Base-by-base conservation (phyloP, 208 protist genomes). In the Trypanosoma boissoni region DNA sequence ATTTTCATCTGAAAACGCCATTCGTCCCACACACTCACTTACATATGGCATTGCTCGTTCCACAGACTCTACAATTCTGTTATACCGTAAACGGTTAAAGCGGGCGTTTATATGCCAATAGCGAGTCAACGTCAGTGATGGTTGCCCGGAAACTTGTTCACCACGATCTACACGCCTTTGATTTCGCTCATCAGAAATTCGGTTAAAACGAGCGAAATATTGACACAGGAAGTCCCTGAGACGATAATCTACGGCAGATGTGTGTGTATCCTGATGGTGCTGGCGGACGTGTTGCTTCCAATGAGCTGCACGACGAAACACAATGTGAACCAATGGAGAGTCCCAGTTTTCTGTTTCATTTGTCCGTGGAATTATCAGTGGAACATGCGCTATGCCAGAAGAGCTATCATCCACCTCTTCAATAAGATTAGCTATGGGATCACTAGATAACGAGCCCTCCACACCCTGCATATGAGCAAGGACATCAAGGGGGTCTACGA, bases 51-150 rank as follows among this genome's bases (percentile, higher is more conserved):
- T 73, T 0, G 76, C 78, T n/a, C 48, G 53, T 61, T 88, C 78
- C 14, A 74, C 58, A 4, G 70, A 67, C 12, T 86, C 82, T 6
- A 95, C 85, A 18, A 95, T 58, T 21, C 88, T 63, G 60, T 95
- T 95, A 72, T 92, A 95, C 3, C 88, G 85, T 12, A 92, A 59
- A 3, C 77, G 67, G 58, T 95, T 95, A 60, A 90, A 95, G 16
- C 83, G 70, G 1, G 83, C 86, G 57, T 88, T 81, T 0, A 89
- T 46, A 36, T 81, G 60, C 83, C 85, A 95, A 52, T 95, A 95
- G 6, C 83, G 78, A 45, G 84, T 66, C 14, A 83, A 70, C 2
- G 85, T 88, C 16, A 89, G 51, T 9, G 74, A 43, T 20, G 55
- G 49, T 12, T 56, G 54, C 48, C 57, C 56, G 10, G 12, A n/a